Evolutionary conservation across 352 stramenopile species (phyloP).

Genomic region (Phytophthora pistaciae): DNA sequence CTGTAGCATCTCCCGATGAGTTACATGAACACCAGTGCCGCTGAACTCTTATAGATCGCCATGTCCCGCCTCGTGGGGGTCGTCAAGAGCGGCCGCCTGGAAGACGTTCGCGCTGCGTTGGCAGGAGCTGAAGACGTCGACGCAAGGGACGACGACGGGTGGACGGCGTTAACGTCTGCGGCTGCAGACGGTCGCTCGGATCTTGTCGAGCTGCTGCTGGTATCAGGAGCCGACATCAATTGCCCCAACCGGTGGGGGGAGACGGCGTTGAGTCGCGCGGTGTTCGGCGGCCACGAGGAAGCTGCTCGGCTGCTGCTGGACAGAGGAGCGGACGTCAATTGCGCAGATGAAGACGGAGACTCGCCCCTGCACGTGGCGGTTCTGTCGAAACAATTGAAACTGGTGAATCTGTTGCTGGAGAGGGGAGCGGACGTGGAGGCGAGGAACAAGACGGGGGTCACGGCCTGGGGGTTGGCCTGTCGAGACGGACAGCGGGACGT

Average conservation of each 20-base stretch:
- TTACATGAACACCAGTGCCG: too few species aligned
- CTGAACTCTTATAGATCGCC: not conserved
- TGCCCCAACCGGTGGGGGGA: conserved; percentile 17
- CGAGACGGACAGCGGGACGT: not conserved
- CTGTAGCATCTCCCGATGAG: too few species aligned
- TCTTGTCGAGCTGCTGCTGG: conserved; percentile 12
- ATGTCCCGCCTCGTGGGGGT: conserved; percentile 6
- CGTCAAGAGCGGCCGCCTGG: not conserved
- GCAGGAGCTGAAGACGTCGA: not conserved
- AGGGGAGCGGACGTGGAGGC: conserved; percentile 2
- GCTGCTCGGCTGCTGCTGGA: conserved; percentile 4
- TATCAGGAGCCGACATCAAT: not conserved
- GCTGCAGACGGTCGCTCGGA: conserved; percentile 16
- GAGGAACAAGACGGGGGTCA: conserved; percentile 6
- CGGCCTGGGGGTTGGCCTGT: conserved; percentile 1
- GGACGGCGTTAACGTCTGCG: conserved; percentile 10
- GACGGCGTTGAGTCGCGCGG: conserved; percentile 17
- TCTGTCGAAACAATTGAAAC: not conserved
- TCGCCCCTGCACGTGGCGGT: conserved; percentile 14
- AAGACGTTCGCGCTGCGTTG: not conserved
- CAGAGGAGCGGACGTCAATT: conserved; percentile 2
- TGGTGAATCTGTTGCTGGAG: conserved; percentile 11
- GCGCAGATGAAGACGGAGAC: conserved; percentile 20
- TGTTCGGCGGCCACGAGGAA: conserved; percentile 9
- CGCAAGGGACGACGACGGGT: conserved; percentile 9